A percentile compares a stretch with the other conserved stretches of the same genome.
Evolutionary conservation across 495 filamentous ascomycete species (phyloP).

Genomic region (Aspergillus bridgeri): DNA sequence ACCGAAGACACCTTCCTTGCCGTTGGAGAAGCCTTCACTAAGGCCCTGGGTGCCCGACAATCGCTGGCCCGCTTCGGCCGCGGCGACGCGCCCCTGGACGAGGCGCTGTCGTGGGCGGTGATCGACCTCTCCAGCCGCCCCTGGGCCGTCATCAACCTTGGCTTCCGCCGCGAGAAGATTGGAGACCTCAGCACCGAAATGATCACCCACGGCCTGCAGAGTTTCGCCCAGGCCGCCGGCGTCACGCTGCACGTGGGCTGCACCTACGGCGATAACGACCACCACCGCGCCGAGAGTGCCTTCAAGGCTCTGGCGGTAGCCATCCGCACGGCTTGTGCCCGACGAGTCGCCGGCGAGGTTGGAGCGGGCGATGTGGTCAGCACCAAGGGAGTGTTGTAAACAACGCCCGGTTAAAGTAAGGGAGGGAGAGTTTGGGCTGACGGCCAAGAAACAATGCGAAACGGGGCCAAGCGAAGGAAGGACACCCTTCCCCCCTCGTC

Average conservation of each 20-base stretch:
- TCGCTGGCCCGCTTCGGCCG: constrained; percentile 87
- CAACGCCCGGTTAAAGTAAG: neutral
- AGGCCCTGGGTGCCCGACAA: constrained; percentile 67
- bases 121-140: constrained; percentile 92
- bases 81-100: constrained; percentile 90
- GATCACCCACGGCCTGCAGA: constrained; percentile 92
- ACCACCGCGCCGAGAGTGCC: constrained; percentile 93
- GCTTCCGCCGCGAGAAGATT: constrained; percentile 83
- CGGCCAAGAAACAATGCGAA: neutral
- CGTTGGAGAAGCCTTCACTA: constrained; percentile 78
- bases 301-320: constrained; percentile 96
- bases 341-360: constrained; percentile 67
- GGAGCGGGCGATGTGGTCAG: constrained; percentile 88
- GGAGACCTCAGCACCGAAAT: constrained; percentile 92
- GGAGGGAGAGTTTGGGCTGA: neutral
- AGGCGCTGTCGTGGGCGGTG: constrained; percentile 89
- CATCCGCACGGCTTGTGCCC: constrained; percentile 66
- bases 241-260: constrained; percentile 92
- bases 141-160: constrained; percentile 75
- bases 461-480: neutral
- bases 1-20: constrained; percentile 94
- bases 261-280: constrained; percentile 85
- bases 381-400: constrained; percentile 80
- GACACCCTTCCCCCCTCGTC: neutral
- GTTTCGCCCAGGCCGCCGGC: constrained; percentile 87